Percentiles rank a stretch among this genome's conserved stretches.
Conservation (phyloP, 805 yeast genomes). For the Brettanomyces anomalus region DNA sequence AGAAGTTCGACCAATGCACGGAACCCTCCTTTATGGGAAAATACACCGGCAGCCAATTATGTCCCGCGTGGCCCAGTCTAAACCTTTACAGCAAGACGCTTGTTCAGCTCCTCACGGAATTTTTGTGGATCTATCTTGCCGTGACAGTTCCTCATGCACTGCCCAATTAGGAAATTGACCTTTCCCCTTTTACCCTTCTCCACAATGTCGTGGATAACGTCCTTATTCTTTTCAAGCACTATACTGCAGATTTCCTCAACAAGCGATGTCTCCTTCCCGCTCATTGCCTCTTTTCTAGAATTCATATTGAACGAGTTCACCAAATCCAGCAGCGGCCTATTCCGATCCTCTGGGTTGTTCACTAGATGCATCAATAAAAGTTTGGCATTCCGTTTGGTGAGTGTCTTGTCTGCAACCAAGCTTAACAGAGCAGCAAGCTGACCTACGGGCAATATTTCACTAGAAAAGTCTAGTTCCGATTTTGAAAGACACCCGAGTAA, state of each 20-base stretch:
- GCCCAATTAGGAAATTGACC: constrained; percentile 73
- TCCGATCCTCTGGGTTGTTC: constrained; percentile 33
- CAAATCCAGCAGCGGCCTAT: constrained; percentile 29
- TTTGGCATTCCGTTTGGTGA: constrained; percentile 66
- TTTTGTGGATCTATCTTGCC: background rate
- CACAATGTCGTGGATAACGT: constrained; percentile 47
- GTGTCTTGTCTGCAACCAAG: constrained; percentile 33
- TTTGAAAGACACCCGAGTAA: constrained; percentile 61
- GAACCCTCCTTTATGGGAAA: too few species aligned
- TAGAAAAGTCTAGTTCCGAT: constrained; percentile 29
- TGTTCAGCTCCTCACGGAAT: background rate
- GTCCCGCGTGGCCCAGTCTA: too few species aligned
- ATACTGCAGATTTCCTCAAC: constrained; percentile 25
- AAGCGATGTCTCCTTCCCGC: constrained; percentile 24
- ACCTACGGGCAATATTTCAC: constrained; percentile 27
- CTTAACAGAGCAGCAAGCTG: constrained; percentile 47
- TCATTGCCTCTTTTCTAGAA: constrained; percentile 26
- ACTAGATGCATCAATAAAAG: constrained; percentile 55
- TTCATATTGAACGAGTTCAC: constrained; percentile 47
- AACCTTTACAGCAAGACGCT: background rate
- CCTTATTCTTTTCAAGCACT: constrained; percentile 33
- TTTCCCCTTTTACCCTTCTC: constrained; percentile 53
- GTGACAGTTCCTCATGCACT: constrained; percentile 52
- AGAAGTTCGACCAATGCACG: too few species aligned
- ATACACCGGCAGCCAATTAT: too few species aligned